phyloP scores from a whole-genome alignment of 2,329 filamentous ascomycete genomes.

The Colletotrichum tabaci region DNA sequence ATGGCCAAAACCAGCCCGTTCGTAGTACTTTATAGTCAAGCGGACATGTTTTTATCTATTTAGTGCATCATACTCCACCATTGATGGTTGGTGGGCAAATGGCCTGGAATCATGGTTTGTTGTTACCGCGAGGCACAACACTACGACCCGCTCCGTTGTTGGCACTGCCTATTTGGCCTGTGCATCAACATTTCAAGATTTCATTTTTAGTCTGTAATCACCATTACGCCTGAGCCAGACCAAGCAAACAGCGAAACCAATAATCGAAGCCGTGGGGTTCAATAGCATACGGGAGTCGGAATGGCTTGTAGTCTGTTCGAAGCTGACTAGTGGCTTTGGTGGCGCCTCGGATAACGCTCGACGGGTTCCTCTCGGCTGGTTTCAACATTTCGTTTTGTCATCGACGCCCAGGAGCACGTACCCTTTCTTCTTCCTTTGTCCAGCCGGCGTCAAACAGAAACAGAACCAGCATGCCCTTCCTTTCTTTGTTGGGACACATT shows the following conservation, averaged over 20 bases:
- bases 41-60: too few relatives aligned
- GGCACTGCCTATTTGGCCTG: not conserved
- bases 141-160: not conserved
- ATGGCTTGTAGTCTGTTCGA: not conserved
- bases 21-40: too few relatives aligned
- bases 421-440: conserved; percentile 5
- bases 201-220: not conserved
- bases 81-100: not conserved
- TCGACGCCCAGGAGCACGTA: not conserved
- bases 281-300: too few relatives aligned
- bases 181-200: not conserved
- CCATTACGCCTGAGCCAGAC: not conserved
- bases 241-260: not conserved
- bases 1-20: not conserved
- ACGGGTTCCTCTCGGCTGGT: not conserved
- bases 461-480: not conserved
- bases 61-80: not conserved
- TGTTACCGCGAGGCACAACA: not conserved
- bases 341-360: conserved; percentile 15
- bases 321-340: conserved; percentile 8
- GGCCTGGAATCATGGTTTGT: not conserved
- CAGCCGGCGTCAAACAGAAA: not conserved
- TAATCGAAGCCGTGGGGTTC: not conserved
- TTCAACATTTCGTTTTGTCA: not conserved
- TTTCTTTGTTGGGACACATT: conserved; percentile 1